A percentile compares a stretch with the other conserved stretches of the same genome.
These are phyloP conservation scores for Kodamaea leandrae DNA, from an alignment of 805 yeast species.

Conservation along the genomic window DNA sequence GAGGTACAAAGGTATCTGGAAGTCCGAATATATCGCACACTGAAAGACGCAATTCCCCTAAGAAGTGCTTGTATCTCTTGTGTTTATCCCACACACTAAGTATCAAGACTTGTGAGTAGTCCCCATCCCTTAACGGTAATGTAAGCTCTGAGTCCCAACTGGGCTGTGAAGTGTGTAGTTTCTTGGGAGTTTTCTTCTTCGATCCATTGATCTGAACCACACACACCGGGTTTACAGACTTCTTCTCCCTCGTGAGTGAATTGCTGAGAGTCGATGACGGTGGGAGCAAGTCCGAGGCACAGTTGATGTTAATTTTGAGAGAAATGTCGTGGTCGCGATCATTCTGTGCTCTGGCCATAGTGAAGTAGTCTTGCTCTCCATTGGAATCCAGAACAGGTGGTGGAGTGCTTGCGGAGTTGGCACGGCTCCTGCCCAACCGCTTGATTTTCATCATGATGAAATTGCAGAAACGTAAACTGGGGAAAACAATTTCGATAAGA, in stretches of 20 bases:
- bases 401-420: not conserved
- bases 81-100: slow-evolving; percentile 43
- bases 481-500: not conserved
- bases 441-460: slow-evolving; percentile 1
- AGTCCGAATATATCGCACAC: slow-evolving; percentile 27
- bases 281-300: slow-evolving; percentile 40
- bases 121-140: slow-evolving; percentile 31
- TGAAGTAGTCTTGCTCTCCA: not conserved
- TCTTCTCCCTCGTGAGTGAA: slow-evolving; percentile 9
- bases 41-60: slow-evolving; percentile 39
- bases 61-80: slow-evolving; percentile 32
- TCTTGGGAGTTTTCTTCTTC: slow-evolving; percentile 29
- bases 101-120: slow-evolving; percentile 27
- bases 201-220: slow-evolving; percentile 32
- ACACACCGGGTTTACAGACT: slow-evolving; percentile 35
- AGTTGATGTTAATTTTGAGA: slow-evolving; percentile 32
- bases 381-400: not conserved
- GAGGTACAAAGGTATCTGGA: slow-evolving; percentile 13
- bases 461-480: not conserved
- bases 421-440: slow-evolving; percentile 4
- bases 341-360: not conserved
- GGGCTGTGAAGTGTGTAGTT: slow-evolving; percentile 35
- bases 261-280: too few species aligned
- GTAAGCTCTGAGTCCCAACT: slow-evolving; percentile 37
- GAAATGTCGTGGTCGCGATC: slow-evolving; percentile 15